A percentile compares a stretch with the other conserved stretches of the same genome.
These are phyloP conservation scores for Cryptosporidium parvum DNA, from an alignment of 169 alveolate species.

Conservation along the genomic window DNA sequence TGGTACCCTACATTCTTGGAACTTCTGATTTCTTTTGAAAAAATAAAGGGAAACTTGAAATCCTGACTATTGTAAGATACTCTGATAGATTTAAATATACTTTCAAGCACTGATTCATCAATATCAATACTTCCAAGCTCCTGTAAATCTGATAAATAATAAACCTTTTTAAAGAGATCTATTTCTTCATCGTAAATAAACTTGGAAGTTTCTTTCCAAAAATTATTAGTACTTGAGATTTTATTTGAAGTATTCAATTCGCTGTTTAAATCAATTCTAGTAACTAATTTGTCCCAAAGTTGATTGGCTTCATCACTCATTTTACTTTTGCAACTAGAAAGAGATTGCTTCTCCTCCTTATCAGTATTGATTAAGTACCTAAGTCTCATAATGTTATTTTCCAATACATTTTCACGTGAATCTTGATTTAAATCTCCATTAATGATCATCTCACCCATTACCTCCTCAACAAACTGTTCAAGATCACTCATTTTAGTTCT, in stretches of 20 bases:
- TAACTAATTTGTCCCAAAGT: conserved; percentile 37
- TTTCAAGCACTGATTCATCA: neutral
- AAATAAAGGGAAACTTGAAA: conserved; percentile 22
- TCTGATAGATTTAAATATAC: neutral
- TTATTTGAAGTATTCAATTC: neutral
- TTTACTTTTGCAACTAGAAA: neutral
- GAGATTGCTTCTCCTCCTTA: neutral
- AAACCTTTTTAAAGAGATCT: conserved; percentile 36
- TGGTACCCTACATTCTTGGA: neutral
- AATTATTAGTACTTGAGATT: neutral
- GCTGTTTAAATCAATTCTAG: neutral
- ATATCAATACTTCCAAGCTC: neutral
- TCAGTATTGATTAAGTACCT: conserved; percentile 30
- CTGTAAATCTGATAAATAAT: neutral
- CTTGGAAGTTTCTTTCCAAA: neutral
- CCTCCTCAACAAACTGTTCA: conserved; percentile 59
- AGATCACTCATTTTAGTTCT: conserved; percentile 10
- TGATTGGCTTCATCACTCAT: neutral
- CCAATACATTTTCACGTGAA: conserved; percentile 18
- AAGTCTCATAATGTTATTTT: conserved; percentile 45
- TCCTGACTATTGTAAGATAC: conserved; percentile 2
- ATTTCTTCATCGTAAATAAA: conserved; percentile 48
- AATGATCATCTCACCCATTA: conserved; percentile 65
- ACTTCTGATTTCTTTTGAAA: neutral
- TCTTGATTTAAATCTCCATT: conserved; percentile 39